phyloP scores from a whole-genome alignment of 768 basidiomycete species.

The Tricholoma bakamatsutake region DNA sequence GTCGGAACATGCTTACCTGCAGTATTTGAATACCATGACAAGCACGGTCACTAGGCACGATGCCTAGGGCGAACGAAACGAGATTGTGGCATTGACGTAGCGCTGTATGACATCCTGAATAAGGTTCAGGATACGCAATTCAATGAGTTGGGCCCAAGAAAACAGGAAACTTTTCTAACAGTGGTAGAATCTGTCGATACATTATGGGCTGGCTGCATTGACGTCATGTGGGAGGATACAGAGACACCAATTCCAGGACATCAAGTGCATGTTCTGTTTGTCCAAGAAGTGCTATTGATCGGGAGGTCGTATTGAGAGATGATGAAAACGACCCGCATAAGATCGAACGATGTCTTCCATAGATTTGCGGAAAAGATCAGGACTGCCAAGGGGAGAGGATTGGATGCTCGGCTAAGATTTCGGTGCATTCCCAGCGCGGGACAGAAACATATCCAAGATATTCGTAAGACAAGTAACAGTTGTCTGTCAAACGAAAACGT shows the following conservation, averaged over 20 bases:
- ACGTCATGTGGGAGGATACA: background rate
- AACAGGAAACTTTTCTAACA: background rate
- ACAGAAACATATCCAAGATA: background rate
- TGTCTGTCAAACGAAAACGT: background rate
- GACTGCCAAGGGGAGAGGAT: background rate
- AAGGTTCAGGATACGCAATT: background rate
- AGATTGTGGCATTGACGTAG: background rate
- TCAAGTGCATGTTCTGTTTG: background rate
- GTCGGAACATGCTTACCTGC: no score
- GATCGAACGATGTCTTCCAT: background rate
- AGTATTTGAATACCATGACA: background rate
- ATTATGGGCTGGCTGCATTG: background rate
- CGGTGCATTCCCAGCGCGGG: background rate
- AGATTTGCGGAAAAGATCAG: background rate
- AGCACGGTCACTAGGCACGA: background rate
- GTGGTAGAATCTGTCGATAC: background rate
- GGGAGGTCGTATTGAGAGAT: background rate
- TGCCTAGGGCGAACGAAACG: background rate
- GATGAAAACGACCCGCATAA: background rate
- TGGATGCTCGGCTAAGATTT: background rate
- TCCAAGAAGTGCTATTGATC: background rate
- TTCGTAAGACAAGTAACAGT: background rate
- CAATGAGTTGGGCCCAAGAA: background rate
- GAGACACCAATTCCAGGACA: background rate
- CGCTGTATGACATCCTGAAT: background rate